Percentiles rank a stretch among this genome's conserved stretches.
phyloP scores from a whole-genome alignment of 306 rosid species.

The Arachis hypogaea region DNA sequence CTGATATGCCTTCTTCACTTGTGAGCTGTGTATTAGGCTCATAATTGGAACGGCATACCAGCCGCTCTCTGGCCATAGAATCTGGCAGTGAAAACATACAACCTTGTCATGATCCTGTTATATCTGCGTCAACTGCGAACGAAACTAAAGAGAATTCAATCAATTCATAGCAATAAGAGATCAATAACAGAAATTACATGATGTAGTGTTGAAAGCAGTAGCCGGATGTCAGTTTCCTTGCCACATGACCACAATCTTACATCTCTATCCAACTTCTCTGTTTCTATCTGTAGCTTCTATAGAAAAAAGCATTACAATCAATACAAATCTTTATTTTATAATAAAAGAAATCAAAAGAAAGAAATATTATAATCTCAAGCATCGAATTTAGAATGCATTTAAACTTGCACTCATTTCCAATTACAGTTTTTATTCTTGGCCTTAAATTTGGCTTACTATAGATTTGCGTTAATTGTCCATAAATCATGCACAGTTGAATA shows the following conservation, averaged over 20 bases:
- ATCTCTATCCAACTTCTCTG: constrained; percentile 66
- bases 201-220: constrained; percentile 81
- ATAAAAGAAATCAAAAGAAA: constrained; percentile 12
- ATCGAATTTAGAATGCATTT: background rate
- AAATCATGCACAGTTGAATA: background rate
- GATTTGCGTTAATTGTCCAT: constrained; percentile 4
- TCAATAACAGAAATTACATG: constrained; percentile 49
- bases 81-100: constrained; percentile 51
- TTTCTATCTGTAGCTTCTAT: constrained; percentile 51
- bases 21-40: constrained; percentile 63
- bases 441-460: background rate
- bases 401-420: constrained; percentile 3
- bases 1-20: constrained; percentile 83
- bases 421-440: background rate
- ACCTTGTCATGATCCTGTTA: constrained; percentile 30
- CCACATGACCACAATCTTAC: constrained; percentile 82
- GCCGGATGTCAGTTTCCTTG: constrained; percentile 77
- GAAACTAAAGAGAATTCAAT: constrained; percentile 14
- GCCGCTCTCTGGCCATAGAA: constrained; percentile 79
- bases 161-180: background rate
- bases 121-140: constrained; percentile 11
- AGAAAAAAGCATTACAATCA: constrained; percentile 20
- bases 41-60: constrained; percentile 70
- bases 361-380: background rate
- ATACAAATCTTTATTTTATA: constrained; percentile 17